A percentile compares a stretch with the other conserved stretches of the same genome.
phyloP scores from a whole-genome alignment of 805 yeast genomes.

The Candida peoriensis region DNA sequence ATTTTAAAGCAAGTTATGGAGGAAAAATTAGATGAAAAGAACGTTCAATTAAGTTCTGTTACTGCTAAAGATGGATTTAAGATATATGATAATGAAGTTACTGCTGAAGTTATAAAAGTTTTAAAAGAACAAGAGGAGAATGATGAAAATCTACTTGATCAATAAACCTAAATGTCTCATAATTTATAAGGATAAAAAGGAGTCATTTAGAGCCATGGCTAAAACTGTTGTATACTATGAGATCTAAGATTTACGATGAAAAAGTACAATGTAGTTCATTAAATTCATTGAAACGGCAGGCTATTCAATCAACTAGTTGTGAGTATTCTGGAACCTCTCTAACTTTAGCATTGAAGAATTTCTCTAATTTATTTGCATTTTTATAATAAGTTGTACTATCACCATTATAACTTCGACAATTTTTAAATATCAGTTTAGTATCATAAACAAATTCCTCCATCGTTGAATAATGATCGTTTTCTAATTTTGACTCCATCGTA shows the following conservation, averaged over 20 bases:
- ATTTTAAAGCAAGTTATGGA: slow-evolving; percentile 98
- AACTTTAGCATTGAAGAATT: slow-evolving; percentile 74
- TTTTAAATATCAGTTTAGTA: slow-evolving; percentile 77
- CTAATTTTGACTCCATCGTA: slow-evolving; percentile 91
- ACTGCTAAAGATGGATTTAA: slow-evolving; percentile 83
- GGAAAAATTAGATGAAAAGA: slow-evolving; percentile 91
- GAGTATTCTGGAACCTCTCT: slow-evolving; percentile 92
- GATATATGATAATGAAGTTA: slow-evolving; percentile 77
- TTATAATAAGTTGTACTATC: slow-evolving; percentile 94
- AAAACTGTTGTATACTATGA: too few species aligned
- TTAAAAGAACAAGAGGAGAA: slow-evolving; percentile 64
- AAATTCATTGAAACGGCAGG: too few species aligned
- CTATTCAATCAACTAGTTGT: slow-evolving; percentile 60
- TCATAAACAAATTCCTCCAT: slow-evolving; percentile 92
- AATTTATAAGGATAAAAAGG: too few species aligned
- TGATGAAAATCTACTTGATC: too few species aligned
- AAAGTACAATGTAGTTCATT: background rate
- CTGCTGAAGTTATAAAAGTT: slow-evolving; percentile 72
- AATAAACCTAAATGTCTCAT: too few species aligned
- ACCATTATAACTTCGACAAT: slow-evolving; percentile 89
- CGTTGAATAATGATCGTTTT: slow-evolving; percentile 83
- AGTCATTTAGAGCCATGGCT: too few species aligned
- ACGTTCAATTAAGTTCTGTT: slow-evolving; percentile 92
- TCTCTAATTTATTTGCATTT: slow-evolving; percentile 91
- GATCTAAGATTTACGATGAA: too few species aligned